Evolutionary conservation across 345 rosid species (phyloP).

Genomic region (Carallia brachiata): DNA sequence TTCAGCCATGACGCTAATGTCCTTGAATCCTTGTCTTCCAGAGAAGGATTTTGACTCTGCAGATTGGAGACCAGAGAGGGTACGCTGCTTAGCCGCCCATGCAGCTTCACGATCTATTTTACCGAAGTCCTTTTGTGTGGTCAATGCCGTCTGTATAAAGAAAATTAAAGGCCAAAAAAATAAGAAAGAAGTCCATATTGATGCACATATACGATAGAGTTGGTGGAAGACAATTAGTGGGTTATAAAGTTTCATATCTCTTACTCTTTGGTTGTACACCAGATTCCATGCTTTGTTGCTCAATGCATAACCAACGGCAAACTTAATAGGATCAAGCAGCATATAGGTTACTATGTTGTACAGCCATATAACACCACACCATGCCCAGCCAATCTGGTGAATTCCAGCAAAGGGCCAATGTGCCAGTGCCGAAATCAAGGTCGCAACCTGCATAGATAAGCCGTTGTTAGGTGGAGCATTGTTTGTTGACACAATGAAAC

Average conservation of each 20-base stretch:
- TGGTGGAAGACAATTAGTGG: background rate
- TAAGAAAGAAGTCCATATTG: background rate
- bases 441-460: conserved; percentile 51
- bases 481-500: background rate
- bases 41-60: conserved; percentile 31
- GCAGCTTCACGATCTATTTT: conserved; percentile 56
- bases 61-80: conserved; percentile 50
- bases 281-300: conserved; percentile 76
- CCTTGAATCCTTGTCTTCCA: conserved; percentile 45
- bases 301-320: conserved; percentile 64
- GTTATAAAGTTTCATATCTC: conserved; percentile 4
- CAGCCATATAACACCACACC: conserved; percentile 77
- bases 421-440: conserved; percentile 53
- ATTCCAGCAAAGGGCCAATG: conserved; percentile 66
- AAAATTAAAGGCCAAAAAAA: background rate
- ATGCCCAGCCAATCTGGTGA: conserved; percentile 65
- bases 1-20: conserved; percentile 52
- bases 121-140: conserved; percentile 55
- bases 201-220: background rate
- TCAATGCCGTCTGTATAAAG: conserved; percentile 49
- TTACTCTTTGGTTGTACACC: conserved; percentile 63
- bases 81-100: conserved; percentile 65
- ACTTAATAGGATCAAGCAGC: conserved; percentile 86
- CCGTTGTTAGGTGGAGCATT: background rate
- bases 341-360: conserved; percentile 60